Evolutionary conservation across 2,329 filamentous ascomycete species (phyloP), one percentile per base, ranked within the genome.

Genomic region (Sporothrix inflata): DNA sequence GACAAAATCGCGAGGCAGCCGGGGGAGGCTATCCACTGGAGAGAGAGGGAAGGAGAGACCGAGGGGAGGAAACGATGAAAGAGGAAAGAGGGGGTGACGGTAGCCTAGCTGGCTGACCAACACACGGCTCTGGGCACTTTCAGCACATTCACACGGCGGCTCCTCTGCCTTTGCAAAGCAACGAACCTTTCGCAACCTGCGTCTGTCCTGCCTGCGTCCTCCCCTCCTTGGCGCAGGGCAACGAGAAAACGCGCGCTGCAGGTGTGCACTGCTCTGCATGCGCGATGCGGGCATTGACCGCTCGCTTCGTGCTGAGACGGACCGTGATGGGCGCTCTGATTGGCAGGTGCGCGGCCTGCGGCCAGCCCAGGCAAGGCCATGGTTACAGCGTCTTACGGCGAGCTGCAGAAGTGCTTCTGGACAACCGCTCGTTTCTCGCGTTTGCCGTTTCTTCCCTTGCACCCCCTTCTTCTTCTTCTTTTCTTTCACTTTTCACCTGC

Each of bases 301-400:
- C 40, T 6, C n/a, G 19, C 34, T 42, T 11, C 42, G 57, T 24
- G 57, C n/a, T 63, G 57, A 63, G 57, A 63, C 34, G 34, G 57
- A 63, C 34, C 42, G 57, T 42, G 53, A 63, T 63, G 34, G 11
- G 11, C n/a, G 34, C 34, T 47, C 21, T 65, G 40, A 65, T 65
- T 65, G 61, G 61, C 40, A n/a, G 40, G 12, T 14, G 57, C 40
- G 61, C 40, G n/a, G 14, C 40, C 12, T 65, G 7, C 61, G 24
- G 61, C 40, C 42, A 65, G 61, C 12, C 40, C 24, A 12, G 61
- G 21, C 24, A 21, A 42, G 16, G 42, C 63, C 27, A 66, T 66
- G 63, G 42, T 66, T 66, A n/a, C 63, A 49, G 42, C 42, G 63
- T 49, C 40, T 66, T 9, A 66, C 42, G 63, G 63, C 14, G 42